Evolutionary conservation across 2,329 filamentous ascomycete genomes (phyloP), one percentile per base, ranked within the genome.

Genomic region (Aspergillus ustus): DNA sequence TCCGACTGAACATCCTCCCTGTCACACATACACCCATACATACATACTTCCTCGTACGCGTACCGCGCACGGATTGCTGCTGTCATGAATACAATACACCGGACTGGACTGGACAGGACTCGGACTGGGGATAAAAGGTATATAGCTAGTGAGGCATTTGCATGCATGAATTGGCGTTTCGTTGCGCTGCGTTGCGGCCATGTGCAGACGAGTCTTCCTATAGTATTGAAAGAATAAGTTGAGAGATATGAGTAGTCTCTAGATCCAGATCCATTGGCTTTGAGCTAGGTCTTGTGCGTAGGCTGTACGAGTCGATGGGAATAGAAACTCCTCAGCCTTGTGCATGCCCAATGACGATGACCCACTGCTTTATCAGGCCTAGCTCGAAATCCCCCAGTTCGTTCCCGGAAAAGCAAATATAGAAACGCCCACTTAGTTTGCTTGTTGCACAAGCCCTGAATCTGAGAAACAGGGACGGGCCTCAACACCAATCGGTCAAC

Each of bases 101-200:
- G 54, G 50, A 58, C 34, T 40, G 34, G 34, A 17, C 34, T 15
- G 34, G 11, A 40, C 34, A 40, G 34, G 34, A 40, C 34, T 25
- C 25, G 34, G 34, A 40, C 22, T 52, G 44, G 44, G 55, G 60
- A 64, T 58, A 57, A 54, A 61, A 67, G 57, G 65, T 70, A 70
- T 66, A 70, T 69, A 69, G 55, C 58, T 67, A 60, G 63, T 48
- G 56, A 65, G 58, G 60, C 57, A 59, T 59, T 59, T 54, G 50
- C 57, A 59, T 59, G 57, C 57, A 59, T 59, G 51, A 43, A 59
- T 59, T 59, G 57, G 51, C 51, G 57, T 59, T 59, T 40, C 34
- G 34, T 40, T 40, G 34, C 25, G 25, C 34, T 40, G 34, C 34
- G 34, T 40, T 40, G 34, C 34, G 34, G 34, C 34, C 46, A 51